Evolutionary conservation across 345 rosid species (phyloP), one percentile per base, ranked within the genome.

Genomic region (Dimocarpus longan): DNA sequence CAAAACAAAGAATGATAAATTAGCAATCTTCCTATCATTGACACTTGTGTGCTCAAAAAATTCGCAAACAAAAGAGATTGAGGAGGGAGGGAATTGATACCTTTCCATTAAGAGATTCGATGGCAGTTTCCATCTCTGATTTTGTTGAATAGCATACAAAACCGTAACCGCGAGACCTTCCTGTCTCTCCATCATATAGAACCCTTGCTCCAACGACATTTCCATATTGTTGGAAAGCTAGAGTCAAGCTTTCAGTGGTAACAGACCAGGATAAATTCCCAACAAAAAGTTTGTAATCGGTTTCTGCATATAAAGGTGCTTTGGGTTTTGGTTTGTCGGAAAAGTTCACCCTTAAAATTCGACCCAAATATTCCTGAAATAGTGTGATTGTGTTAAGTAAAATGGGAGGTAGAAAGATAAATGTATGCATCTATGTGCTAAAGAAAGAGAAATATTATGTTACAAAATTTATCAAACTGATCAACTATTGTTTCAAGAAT

Each of bases 251-350:
- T 72, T 95, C 97, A 0, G 95, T 83, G 24, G 95, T 92, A 12
- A 90, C 93, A 0, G 96, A 87, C 99, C 98, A 93, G 2, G 99
- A 90, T 56, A 95, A 84, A 76, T 95, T 95, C 57, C 99, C 98
- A 11, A 93, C 87, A 68, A 93, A 93, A 2, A 96, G 88, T 84
- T 93, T 96, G 83, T 85, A 71, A 32, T 96, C 97, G 39, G 95
- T 93, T 63, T 96, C 98, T 40, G 97, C 95, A 81, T 92, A 92
- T 80, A 90, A 67, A 28, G 98, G 94, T 24, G 83, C 87, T 82
- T 81, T 92, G 0, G 91, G 85, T 57, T 76, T 90, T 12, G 97
- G 98, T 80, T 89, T 91, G 73, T 93, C 95, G 0, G 98, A 84
- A 71, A 89, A 88, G 82, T 96, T 93, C 81, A 96, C 97, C 78